phyloP scores from a whole-genome alignment of 768 basidiomycete genomes.

The Gelatoporia subvermispora region DNA sequence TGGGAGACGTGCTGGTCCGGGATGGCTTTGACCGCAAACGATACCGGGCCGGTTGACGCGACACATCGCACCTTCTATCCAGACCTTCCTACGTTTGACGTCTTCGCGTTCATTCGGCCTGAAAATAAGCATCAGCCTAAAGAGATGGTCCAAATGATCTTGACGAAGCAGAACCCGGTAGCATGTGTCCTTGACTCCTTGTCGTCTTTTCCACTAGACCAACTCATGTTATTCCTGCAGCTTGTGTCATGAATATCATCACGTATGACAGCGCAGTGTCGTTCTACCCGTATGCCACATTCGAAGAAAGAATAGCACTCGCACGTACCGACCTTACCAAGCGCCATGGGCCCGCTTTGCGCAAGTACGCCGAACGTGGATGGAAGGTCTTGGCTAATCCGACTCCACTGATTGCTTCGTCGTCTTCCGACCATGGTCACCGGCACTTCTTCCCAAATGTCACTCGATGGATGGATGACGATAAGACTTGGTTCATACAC shows the following conservation, averaged over 20 bases:
- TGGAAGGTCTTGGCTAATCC: conserved; percentile 21
- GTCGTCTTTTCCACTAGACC: conserved; percentile 11
- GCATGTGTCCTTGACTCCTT: conserved; percentile 6
- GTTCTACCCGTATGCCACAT: conserved; percentile 37
- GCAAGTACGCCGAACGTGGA: conserved; percentile 34
- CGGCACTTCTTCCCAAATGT: background rate
- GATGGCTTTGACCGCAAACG: background rate
- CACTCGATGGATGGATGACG: conserved; percentile 14
- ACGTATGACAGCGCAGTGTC: conserved; percentile 35
- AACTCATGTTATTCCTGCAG: conserved; percentile 21
- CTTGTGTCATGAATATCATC: conserved; percentile 42
- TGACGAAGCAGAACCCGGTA: conserved; percentile 10
- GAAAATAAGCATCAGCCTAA: background rate
- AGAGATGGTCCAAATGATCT: conserved; percentile 12
- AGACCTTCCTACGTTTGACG: background rate
- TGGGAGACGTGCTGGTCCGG: background rate
- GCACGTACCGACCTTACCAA: background rate
- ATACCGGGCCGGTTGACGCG: background rate
- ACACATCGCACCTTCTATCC: background rate
- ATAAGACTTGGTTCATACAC: conserved; percentile 12
- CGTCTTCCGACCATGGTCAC: background rate
- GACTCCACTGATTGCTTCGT: background rate
- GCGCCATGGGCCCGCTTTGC: conserved; percentile 7
- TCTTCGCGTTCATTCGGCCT: conserved; percentile 6
- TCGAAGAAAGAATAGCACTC: conserved; percentile 25